These are phyloP conservation scores for Solanum phureja DNA, from an alignment of 257 asterid genomes.

Conservation along the genomic window DNA sequence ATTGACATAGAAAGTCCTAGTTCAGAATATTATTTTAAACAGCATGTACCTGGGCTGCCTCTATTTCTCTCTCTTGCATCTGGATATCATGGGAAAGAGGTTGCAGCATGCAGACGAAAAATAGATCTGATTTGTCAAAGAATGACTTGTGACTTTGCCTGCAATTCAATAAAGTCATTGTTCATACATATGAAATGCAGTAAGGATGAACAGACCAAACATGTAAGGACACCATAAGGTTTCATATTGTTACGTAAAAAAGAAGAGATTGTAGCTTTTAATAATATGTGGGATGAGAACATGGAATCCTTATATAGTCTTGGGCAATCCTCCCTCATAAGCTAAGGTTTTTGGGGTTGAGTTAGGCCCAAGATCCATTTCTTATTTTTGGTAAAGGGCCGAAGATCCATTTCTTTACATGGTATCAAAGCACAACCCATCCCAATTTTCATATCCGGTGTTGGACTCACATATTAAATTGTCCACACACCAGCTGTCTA, in stretches of 20 bases:
- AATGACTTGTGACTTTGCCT: conserved; percentile 84
- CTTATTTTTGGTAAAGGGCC: not conserved
- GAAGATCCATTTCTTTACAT: not conserved
- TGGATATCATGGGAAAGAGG: conserved; percentile 66
- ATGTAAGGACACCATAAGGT: not conserved
- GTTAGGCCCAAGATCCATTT: not conserved
- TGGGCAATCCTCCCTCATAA: not conserved
- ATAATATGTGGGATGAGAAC: not conserved
- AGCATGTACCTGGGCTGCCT: conserved; percentile 78
- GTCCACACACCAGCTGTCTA: not conserved
- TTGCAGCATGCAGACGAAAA: conserved; percentile 83
- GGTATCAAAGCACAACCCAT: not conserved
- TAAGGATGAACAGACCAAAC: not conserved
- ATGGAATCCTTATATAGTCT: not conserved
- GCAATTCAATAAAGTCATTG: conserved; percentile 5
- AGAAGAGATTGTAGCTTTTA: not conserved
- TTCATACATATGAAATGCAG: not conserved
- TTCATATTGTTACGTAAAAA: not conserved
- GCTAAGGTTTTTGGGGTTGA: not conserved
- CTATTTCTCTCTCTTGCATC: conserved; percentile 81
- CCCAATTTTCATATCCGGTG: not conserved
- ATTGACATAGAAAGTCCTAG: not conserved
- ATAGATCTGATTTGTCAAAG: conserved; percentile 81
- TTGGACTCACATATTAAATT: not conserved
- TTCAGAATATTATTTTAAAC: not conserved